A percentile compares a stretch with the other conserved stretches of the same genome.
These are phyloP conservation scores for Cyclotella choctawhatcheeana DNA, from an alignment of 108 stramenopile species.

Conservation along the genomic window DNA sequence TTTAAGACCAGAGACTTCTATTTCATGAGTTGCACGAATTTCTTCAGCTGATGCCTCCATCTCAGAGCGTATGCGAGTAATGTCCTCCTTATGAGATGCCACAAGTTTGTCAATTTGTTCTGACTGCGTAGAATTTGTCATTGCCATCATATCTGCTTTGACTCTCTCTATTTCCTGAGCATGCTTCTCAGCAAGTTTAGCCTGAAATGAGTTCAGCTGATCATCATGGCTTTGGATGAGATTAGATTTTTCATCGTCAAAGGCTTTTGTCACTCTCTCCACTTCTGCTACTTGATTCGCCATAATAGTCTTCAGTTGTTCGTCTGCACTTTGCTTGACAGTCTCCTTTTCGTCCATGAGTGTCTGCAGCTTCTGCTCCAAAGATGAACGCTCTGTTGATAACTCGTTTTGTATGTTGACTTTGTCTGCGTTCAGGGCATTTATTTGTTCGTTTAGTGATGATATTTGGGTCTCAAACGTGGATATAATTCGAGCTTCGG, in stretches of 20 bases:
- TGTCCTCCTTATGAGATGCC: conserved; percentile 26
- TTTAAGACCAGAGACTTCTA: conserved; percentile 16
- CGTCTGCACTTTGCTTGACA: conserved; percentile 8
- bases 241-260: conserved; percentile 1
- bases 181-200: conserved; percentile 11
- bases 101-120: conserved; percentile 23
- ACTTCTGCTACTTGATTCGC: not conserved
- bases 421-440: not conserved
- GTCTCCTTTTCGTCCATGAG: conserved; percentile 8
- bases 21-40: conserved; percentile 5
- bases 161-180: not conserved
- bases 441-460: not conserved
- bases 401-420: not conserved
- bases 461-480: not conserved
- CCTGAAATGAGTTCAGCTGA: not conserved
- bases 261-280: not conserved
- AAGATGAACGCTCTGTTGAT: not conserved
- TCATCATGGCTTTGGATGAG: not conserved
- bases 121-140: conserved; percentile 12
- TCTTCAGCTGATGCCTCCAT: not conserved
- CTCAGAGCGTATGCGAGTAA: not conserved
- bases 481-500: not conserved
- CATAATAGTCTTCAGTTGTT: not conserved
- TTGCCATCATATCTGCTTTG: not conserved
- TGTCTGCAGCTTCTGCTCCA: not conserved